Conservation (phyloP, 108 stramenopile species). For the Nannochloropsis salina region DNA sequence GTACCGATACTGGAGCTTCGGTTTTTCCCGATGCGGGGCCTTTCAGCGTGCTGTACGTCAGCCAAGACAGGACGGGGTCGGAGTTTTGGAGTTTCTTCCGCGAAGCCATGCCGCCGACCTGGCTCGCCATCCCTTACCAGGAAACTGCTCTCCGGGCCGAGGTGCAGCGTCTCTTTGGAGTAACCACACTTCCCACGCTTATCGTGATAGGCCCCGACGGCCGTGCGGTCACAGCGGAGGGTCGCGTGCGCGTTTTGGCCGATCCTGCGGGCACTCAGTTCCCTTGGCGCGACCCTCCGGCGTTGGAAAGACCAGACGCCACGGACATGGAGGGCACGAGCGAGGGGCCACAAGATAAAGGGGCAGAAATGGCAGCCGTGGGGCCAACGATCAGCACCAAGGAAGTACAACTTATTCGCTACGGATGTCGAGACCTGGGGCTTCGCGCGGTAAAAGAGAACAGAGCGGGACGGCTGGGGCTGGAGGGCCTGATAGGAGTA, state of each 20-base stretch:
- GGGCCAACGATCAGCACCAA: neutral
- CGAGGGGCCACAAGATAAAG: neutral
- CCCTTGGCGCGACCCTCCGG: neutral
- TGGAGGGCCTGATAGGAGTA: neutral
- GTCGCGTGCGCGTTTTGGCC: neutral
- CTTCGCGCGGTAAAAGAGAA: neutral
- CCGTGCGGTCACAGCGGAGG: neutral
- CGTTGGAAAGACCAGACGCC: neutral
- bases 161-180: neutral
- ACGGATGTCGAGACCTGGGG: neutral
- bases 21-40: neutral
- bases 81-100: constrained; percentile 6
- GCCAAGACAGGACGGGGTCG: neutral
- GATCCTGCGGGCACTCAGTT: neutral
- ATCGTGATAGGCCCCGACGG: neutral
- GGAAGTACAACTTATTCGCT: neutral
- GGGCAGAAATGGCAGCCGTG: neutral
- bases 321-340: neutral
- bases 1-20: neutral
- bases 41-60: neutral
- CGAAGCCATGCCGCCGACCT: neutral
- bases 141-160: neutral
- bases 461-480: neutral
- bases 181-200: neutral
- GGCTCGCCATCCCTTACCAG: neutral